Base-by-base conservation (phyloP, 164 flowering plant genomes). In the Stephania cephalantha region DNA sequence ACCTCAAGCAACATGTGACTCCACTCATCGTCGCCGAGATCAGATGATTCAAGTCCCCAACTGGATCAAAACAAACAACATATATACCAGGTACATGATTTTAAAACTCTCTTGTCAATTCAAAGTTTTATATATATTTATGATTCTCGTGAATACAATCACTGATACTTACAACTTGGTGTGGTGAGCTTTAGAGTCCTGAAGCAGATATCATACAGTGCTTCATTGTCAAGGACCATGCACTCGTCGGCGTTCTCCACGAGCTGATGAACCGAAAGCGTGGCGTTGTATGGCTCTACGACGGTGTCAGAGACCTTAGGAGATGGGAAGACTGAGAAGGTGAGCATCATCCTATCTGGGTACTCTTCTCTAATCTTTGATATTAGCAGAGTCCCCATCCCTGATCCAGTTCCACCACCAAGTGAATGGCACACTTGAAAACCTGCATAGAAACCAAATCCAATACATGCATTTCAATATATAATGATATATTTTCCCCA, bases 271-370 rank as follows among this genome's bases (percentile, higher is more conserved):
- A 79, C 78, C 1, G 81, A 79, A 55, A 79, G 81, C 6, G 81
- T 79, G 1, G 78, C 81, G 25, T 76, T 79, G 70, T 79, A 79
- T 2, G 81, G 81, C 58, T 79, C 81, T 6, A 79, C 81, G 2
- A 79, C 81, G 6, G 81, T 79, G 70, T 79, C 78, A 3, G 81
- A 79, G 50, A 79, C 81, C 61, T 79, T 75, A 2, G 81, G 81
- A 61, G 81, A 79, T 3, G 81, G 81, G 25, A 79, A 79, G 13
- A 79, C 81, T 1, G 81, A 79, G 76, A 79, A 79, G 2, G 81
- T 79, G 15, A 79, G 76, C 81, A 79, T 79, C 81, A 79, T 79
- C 31, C 81, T 68, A 73, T 79, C 81, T 6, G 81, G 81, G 78
- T 79, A 79, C 31, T 75, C 81, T 68, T 79, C 81, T 35, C 81